phyloP scores from a whole-genome alignment of 495 filamentous ascomycete species.

The Ascodesmis nigricans region DNA sequence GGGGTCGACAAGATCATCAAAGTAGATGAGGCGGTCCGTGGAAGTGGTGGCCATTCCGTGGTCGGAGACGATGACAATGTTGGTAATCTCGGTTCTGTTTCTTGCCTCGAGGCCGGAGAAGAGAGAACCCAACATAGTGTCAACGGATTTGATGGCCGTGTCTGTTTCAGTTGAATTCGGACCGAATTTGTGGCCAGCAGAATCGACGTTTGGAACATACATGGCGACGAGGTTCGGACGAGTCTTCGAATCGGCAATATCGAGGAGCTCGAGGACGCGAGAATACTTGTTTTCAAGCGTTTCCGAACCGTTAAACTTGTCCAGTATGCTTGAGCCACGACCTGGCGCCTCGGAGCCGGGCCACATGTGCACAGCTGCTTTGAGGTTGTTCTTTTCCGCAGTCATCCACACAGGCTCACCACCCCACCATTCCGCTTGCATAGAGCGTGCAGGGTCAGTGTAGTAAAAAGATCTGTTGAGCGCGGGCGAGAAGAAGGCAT shows the following conservation, averaged over 20 bases:
- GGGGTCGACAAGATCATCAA: conserved; percentile 43
- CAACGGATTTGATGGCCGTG: conserved; percentile 47
- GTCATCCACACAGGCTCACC: conserved; percentile 88
- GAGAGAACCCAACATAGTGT: conserved; percentile 52
- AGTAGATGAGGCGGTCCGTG: conserved; percentile 56
- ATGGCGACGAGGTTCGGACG: conserved; percentile 81
- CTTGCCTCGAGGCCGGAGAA: conserved; percentile 56
- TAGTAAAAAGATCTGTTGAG: conserved; percentile 67
- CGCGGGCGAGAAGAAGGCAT: conserved; percentile 75
- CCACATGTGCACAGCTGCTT: conserved; percentile 91
- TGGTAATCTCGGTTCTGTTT: conserved; percentile 73
- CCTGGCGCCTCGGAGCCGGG: conserved; percentile 75
- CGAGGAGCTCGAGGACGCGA: conserved; percentile 55
- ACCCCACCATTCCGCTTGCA: conserved; percentile 77
- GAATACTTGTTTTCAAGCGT: conserved; percentile 47
- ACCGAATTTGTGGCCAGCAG: conserved; percentile 65
- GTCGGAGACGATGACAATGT: conserved; percentile 93
- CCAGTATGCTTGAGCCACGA: conserved; percentile 40
- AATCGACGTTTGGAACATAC: conserved; percentile 81
- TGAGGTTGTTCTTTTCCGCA: conserved; percentile 55
- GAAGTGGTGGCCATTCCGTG: conserved; percentile 95
- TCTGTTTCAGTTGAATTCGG: conserved; percentile 85
- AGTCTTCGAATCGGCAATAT: conserved; percentile 40
- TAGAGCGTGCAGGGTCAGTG: conserved; percentile 45
- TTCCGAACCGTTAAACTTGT: conserved; percentile 66